Percentiles rank a stretch among this genome's conserved stretches.
Conservation (phyloP, 495 filamentous ascomycete species). For the Penicillium goetzii region DNA sequence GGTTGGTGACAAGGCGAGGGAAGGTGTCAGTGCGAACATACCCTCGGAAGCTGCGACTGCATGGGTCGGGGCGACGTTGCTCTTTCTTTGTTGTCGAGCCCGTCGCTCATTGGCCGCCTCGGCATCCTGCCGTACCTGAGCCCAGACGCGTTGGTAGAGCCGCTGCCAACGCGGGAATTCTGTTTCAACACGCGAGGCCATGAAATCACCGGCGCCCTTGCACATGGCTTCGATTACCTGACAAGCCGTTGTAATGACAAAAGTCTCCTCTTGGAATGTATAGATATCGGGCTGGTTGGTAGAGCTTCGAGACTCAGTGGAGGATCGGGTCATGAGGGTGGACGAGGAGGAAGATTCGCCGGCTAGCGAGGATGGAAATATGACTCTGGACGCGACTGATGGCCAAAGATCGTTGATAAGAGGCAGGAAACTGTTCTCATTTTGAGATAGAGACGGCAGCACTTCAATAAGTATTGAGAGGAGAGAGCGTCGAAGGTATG, state of each 20-base stretch:
- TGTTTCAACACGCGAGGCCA: conserved; percentile 67
- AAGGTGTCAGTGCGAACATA: conserved; percentile 20
- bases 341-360: conserved; percentile 29
- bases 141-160: conserved; percentile 47
- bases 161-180: conserved; percentile 66
- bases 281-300: conserved; percentile 27
- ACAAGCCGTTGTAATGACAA: conserved; percentile 71
- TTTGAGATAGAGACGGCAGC: conserved; percentile 65
- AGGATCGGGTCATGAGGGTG: conserved; percentile 26
- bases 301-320: conserved; percentile 15
- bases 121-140: conserved; percentile 44
- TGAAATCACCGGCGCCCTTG: conserved; percentile 75
- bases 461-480: conserved; percentile 73
- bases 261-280: conserved; percentile 67
- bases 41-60: background rate
- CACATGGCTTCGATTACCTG: conserved; percentile 63
- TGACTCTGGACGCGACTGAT: conserved; percentile 67
- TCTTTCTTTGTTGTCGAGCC: conserved; percentile 23
- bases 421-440: conserved; percentile 83
- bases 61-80: background rate
- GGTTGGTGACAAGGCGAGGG: conserved; percentile 33
- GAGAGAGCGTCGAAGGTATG: conserved; percentile 74
- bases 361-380: conserved; percentile 43
- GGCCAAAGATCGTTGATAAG: conserved; percentile 91
- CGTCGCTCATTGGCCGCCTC: conserved; percentile 39